phyloP scores from a whole-genome alignment of 2,329 filamentous ascomycete genomes.

The Gnomoniopsis smithogilvyi region DNA sequence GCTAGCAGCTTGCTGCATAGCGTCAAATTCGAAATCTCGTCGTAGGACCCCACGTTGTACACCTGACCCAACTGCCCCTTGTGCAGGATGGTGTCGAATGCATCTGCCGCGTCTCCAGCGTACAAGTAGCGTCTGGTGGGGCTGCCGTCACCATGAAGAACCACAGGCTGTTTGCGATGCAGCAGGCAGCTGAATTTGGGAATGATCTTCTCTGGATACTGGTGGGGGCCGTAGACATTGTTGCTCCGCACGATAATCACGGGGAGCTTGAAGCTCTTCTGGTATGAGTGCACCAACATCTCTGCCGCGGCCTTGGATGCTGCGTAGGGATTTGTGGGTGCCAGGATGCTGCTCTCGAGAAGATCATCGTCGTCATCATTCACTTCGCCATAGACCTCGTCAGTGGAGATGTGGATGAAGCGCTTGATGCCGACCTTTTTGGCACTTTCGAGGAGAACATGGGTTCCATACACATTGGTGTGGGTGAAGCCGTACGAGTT shows the following conservation, averaged over 20 bases:
- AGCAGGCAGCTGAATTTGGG: conserved; percentile 77
- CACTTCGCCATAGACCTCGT: conserved; percentile 83
- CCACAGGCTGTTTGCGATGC: conserved; percentile 61
- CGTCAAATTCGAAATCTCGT: conserved; percentile 73
- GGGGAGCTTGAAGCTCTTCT: conserved; percentile 77
- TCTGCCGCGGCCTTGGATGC: conserved; percentile 79
- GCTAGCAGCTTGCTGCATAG: conserved; percentile 64
- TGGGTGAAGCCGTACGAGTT: conserved; percentile 80
- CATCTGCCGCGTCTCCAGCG: conserved; percentile 75
- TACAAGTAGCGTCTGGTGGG: conserved; percentile 75
- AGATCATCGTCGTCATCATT: conserved; percentile 68
- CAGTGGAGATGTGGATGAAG: conserved; percentile 81
- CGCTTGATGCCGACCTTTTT: conserved; percentile 67
- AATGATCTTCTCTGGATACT: conserved; percentile 83
- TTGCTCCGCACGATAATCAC: conserved; percentile 78
- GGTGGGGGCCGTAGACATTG: conserved; percentile 82
- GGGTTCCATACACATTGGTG: conserved; percentile 81
- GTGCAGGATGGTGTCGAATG: conserved; percentile 81
- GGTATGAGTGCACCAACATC: conserved; percentile 84
- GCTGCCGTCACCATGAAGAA: conserved; percentile 73
- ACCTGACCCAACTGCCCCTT: conserved; percentile 70
- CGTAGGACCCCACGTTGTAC: conserved; percentile 78
- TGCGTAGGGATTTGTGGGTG: conserved; percentile 79
- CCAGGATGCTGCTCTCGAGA: conserved; percentile 69
- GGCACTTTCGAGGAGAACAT: conserved; percentile 74